Evolutionary conservation across 2,329 filamentous ascomycete genomes (phyloP).

Genomic region (Tolypocladium amazonense): DNA sequence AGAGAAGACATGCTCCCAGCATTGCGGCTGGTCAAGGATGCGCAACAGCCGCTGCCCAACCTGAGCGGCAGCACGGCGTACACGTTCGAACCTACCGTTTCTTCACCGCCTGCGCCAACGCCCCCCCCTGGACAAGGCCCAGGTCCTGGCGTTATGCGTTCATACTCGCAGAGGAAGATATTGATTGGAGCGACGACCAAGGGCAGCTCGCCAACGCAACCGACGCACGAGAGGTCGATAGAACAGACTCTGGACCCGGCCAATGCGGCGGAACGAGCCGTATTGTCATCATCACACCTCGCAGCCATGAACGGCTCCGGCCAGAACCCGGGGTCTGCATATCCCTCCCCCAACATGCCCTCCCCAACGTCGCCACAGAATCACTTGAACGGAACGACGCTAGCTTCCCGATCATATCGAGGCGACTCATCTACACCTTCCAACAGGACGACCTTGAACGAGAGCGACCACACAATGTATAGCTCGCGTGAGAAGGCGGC

Average conservation of each 20-base stretch:
- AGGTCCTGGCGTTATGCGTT: conserved; percentile 49
- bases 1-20: conserved; percentile 88
- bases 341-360: conserved; percentile 55
- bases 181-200: conserved; percentile 64
- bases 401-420: conserved; percentile 51
- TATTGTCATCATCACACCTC: conserved; percentile 58
- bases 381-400: conserved; percentile 41
- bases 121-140: conserved; percentile 40
- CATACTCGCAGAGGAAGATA: conserved; percentile 68
- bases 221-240: conserved; percentile 54
- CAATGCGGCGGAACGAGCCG: conserved; percentile 55
- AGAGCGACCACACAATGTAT: conserved; percentile 29
- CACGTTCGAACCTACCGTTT: conserved; percentile 37
- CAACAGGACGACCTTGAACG: conserved; percentile 43
- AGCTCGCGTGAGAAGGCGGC: conserved; percentile 18
- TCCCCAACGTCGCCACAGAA: conserved; percentile 59
- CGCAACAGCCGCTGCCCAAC: conserved; percentile 72
- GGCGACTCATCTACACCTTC: conserved; percentile 44
- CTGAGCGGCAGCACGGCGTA: conserved; percentile 26
- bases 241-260: conserved; percentile 59
- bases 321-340: conserved; percentile 41
- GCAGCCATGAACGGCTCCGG: conserved; percentile 56
- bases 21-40: conserved; percentile 83
- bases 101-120: conserved; percentile 48
- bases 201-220: conserved; percentile 64